Base-by-base conservation (phyloP, 1,284 basidiomycete genomes). In the Papiliotrema flavescens region DNA sequence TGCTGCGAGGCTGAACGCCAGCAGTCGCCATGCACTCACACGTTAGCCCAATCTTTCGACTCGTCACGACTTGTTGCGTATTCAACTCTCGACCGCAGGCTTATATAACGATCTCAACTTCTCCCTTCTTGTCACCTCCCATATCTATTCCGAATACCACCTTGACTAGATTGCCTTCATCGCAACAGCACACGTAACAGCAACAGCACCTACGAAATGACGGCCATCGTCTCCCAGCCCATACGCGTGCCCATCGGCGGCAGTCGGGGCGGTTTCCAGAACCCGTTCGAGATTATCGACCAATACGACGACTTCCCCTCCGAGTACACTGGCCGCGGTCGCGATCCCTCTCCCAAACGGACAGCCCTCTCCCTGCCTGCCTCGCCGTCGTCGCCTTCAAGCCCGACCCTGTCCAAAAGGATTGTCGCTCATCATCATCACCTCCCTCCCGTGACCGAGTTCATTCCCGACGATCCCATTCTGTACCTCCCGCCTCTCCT, bases 401-500 rank as follows among this genome's bases (percentile, higher is more conserved):
- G 13, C 49, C 15, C 13, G 23, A 35, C 1, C 15, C 11, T 26
- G 22, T 40, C 43, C 24, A 14, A 26, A 6, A 23, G 15, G 24
- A 50, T 20, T 39, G 44, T 60, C 57, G 58, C 65, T 48, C 54
- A 61, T 3, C 69, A 71, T 55, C 88, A 89, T 67, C 69, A 78
- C 34, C 62, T 85, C 2, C 88, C 88, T 1, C 72, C 59, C 0
- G 49, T 51, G 23, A 44, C 24, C 2, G 40, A 14, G 20, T 35
- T 28, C 8, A 51, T 51, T 36, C 53, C 73, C 4, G 84, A 86
- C 65, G 76, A 77, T 8, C 83, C 85, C 1, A 79, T 89, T 44
- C 76, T 90, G 34, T 90, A 89, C 70, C 82, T 90, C 13, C 89
- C 89, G 8, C 89, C 88, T 1, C 79, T 90, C 5, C 79, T 91